phyloP scores from a whole-genome alignment of 139 green algal genomes.

The Chlorella sp. region DNA sequence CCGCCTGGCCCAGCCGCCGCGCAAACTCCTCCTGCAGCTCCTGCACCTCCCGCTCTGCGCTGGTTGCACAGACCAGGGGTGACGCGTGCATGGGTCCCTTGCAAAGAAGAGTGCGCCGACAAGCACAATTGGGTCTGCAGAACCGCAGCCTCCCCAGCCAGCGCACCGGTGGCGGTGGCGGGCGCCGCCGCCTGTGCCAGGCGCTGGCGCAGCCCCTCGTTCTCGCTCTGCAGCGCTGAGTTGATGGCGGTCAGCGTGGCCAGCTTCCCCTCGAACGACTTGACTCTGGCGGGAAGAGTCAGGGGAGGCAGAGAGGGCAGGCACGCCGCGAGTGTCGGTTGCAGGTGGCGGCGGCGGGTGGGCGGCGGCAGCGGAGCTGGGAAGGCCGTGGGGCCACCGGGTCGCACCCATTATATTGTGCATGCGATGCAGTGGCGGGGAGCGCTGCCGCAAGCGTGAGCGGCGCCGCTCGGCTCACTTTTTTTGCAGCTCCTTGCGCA shows the following conservation, averaged over 20 bases:
- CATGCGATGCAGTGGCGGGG: too few relatives aligned
- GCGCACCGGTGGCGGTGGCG: conserved; percentile 16
- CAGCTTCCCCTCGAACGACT: conserved; percentile 87
- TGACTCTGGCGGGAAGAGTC: conserved; percentile 58
- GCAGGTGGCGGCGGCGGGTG: not conserved
- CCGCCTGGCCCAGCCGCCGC: conserved; percentile 64
- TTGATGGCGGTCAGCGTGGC: conserved; percentile 90
- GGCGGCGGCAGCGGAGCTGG: not conserved
- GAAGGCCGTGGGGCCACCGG: too few relatives aligned
- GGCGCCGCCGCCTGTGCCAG: conserved; percentile 36
- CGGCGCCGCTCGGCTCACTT: not conserved
- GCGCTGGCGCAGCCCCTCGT: conserved; percentile 77
- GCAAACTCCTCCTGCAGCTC: conserved; percentile 92
- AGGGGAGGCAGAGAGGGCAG: not conserved
- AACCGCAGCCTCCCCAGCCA: too few relatives aligned
- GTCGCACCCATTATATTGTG: too few relatives aligned
- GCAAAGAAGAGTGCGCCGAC: too few relatives aligned
- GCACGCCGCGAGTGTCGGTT: not conserved
- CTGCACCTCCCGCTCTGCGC: conserved; percentile 27
- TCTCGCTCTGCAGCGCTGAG: conserved; percentile 80
- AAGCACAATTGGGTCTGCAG: too few relatives aligned
- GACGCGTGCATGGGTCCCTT: too few relatives aligned
- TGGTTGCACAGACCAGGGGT: too few relatives aligned
- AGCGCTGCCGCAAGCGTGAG: too few relatives aligned
- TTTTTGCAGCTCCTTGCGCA: conserved; percentile 15